phyloP scores from a whole-genome alignment of 2,329 filamentous ascomycete genomes.

The Kalmusia sp. region DNA sequence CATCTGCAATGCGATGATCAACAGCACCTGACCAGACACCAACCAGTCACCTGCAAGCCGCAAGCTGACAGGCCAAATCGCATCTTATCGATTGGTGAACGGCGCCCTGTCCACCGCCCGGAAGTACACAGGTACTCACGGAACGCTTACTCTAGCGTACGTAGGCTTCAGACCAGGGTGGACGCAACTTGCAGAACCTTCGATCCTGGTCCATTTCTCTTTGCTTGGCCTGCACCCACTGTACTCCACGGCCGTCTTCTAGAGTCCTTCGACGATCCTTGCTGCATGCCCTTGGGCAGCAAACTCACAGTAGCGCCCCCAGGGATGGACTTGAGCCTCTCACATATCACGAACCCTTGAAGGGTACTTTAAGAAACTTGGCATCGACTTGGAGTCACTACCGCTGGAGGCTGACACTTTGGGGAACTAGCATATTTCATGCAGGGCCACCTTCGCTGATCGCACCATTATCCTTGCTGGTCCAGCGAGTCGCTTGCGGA shows the following conservation, averaged over 20 bases:
- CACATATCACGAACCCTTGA: constrained; percentile 22
- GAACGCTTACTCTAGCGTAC: constrained; percentile 7
- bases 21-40: constrained; percentile 5
- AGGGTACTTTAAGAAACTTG: constrained; percentile 29
- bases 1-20: constrained; percentile 3
- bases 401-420: constrained; percentile 21
- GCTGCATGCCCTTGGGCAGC: constrained; percentile 30
- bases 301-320: constrained; percentile 29
- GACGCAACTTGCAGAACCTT: constrained; percentile 1
- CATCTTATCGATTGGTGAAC: constrained; percentile 3
- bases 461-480: constrained; percentile 22
- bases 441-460: constrained; percentile 41
- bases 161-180: background rate
- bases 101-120: background rate
- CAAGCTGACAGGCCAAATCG: background rate
- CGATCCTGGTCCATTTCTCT: background rate
- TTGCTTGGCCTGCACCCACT: constrained; percentile 17
- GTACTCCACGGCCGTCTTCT: constrained; percentile 33
- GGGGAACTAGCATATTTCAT: constrained; percentile 31
- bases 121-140: constrained; percentile 3
- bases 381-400: constrained; percentile 34
- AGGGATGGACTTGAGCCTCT: constrained; percentile 35
- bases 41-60: background rate
- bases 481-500: constrained; percentile 21
- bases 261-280: constrained; percentile 24